Evolutionary conservation across 2,329 filamentous ascomycete genomes (phyloP).

Genomic region (Trichoderma afroharzianum): DNA sequence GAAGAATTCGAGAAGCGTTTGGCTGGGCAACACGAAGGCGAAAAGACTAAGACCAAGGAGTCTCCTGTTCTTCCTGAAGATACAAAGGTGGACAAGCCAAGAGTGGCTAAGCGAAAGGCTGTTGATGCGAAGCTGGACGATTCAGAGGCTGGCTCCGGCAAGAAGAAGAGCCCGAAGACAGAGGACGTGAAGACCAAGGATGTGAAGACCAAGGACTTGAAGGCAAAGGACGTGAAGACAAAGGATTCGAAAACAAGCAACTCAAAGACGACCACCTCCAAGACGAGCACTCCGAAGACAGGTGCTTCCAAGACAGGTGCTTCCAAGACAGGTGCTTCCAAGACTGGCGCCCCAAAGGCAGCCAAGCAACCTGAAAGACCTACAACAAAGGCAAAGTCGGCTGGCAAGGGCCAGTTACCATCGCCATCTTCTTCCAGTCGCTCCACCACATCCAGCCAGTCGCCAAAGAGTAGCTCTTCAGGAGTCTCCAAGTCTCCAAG

Average conservation of each 20-base stretch:
- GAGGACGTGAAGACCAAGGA: neutral
- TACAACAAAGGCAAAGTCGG: neutral
- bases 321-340: neutral
- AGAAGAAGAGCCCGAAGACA: too few relatives aligned
- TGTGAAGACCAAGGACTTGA: neutral
- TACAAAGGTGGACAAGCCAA: neutral
- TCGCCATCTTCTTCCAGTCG: neutral
- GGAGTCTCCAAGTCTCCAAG: neutral
- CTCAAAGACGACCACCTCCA: neutral
- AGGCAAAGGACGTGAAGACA: neutral
- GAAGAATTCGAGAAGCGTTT: slow-evolving; percentile 29
- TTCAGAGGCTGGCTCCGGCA: neutral
- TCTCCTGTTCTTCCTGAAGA: neutral
- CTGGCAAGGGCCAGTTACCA: neutral
- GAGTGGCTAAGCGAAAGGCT: neutral
- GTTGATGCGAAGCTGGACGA: neutral
- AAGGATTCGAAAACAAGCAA: neutral
- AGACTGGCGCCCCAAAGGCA: neutral
- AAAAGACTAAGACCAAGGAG: neutral
- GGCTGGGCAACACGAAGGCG: slow-evolving; percentile 14
- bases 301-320: neutral
- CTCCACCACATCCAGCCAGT: neutral
- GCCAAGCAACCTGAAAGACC: neutral
- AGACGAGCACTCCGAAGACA: neutral
- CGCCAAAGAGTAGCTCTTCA: neutral